Percentiles rank a stretch among this genome's conserved stretches.
phyloP scores from a whole-genome alignment of 441 rosid genomes.

The Geranium incanum region DNA sequence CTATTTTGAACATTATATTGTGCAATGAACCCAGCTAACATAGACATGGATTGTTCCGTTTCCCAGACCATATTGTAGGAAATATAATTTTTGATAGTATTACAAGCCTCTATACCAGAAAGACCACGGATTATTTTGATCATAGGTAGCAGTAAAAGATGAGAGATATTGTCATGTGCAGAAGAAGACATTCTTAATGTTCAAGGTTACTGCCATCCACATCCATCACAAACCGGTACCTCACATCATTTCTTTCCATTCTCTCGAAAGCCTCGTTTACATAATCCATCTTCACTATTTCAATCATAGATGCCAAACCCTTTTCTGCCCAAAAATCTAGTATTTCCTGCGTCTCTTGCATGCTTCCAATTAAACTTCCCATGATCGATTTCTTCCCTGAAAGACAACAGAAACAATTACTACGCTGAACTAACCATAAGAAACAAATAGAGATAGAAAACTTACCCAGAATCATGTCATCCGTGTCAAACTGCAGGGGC shows the following conservation, averaged over 20 bases:
- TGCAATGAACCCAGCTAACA: background rate
- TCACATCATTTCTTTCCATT: constrained; percentile 39
- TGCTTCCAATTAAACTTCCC: constrained; percentile 38
- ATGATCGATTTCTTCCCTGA: constrained; percentile 32
- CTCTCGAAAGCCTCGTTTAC: constrained; percentile 37
- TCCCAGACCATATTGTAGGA: background rate
- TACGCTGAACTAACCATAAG: background rate
- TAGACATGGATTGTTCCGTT: background rate
- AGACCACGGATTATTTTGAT: background rate
- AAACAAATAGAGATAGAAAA: background rate
- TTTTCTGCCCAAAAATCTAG: constrained; percentile 36
- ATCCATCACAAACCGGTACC: constrained; percentile 39
- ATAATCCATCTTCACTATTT: constrained; percentile 34
- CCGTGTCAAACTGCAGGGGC: constrained; percentile 29
- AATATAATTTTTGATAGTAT: background rate
- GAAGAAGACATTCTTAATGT: background rate
- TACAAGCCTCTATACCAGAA: background rate
- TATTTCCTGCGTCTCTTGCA: constrained; percentile 35
- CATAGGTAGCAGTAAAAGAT: background rate
- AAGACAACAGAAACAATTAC: background rate
- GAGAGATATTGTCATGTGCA: background rate
- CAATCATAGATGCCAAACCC: constrained; percentile 34
- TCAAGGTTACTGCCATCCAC: constrained; percentile 33
- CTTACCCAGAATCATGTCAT: constrained; percentile 27
- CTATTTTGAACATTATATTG: background rate